Conservation (phyloP, 345 rosid genomes). For the Gossypium arboreum region DNA sequence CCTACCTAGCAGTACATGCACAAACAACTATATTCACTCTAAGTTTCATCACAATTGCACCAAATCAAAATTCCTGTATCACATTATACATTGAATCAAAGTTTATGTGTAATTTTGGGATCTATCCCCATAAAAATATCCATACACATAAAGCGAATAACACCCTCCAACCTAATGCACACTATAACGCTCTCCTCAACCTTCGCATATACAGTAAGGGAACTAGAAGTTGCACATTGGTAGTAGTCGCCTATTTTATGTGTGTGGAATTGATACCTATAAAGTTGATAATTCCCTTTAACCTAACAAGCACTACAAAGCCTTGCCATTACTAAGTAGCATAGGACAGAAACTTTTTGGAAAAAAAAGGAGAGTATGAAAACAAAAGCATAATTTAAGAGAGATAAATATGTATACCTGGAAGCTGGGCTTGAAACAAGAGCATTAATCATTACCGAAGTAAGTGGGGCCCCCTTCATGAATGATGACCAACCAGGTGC, state of each 20-base stretch:
- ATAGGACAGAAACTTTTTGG: not conserved
- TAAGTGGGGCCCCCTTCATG: constrained; percentile 72
- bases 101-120: not conserved
- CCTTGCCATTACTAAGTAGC: not conserved
- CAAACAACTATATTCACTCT: not conserved
- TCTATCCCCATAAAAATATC: not conserved
- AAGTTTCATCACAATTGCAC: not conserved
- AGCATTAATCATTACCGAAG: constrained; percentile 60
- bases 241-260: not conserved
- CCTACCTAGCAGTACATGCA: not conserved
- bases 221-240: not conserved
- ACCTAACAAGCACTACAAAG: not conserved
- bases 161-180: not conserved
- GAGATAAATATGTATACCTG: constrained; percentile 45
- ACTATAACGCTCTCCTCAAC: not conserved
- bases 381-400: not conserved
- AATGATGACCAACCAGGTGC: constrained; percentile 80
- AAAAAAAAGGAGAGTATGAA: not conserved
- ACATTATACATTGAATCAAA: not conserved
- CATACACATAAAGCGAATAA: not conserved
- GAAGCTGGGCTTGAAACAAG: constrained; percentile 89
- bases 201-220: not conserved
- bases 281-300: not conserved
- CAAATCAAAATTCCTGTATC: not conserved
- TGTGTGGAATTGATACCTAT: not conserved